Conservation (phyloP, 2,329 filamentous ascomycete genomes). For the Cladosporium cucumerinum region DNA sequence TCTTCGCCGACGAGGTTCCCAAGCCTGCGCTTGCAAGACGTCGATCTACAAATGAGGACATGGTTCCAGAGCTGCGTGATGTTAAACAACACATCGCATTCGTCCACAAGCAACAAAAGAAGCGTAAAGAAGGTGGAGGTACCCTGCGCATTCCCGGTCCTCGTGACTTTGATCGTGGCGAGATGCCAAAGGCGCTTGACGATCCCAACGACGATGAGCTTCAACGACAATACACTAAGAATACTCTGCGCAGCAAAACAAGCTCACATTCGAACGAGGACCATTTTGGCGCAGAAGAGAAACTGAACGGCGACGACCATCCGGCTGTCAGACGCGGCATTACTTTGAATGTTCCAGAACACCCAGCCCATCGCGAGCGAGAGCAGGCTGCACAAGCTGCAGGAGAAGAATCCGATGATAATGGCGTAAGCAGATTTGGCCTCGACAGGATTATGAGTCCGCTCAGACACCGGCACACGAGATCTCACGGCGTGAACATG, state of each 20-base stretch:
- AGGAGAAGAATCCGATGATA: slow-evolving; percentile 11
- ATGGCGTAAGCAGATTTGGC: slow-evolving; percentile 11
- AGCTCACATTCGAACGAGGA: slow-evolving; percentile 23
- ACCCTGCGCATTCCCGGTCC: slow-evolving; percentile 88
- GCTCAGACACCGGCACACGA: slow-evolving; percentile 19
- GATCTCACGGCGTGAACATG: slow-evolving; percentile 15
- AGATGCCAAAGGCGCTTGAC: slow-evolving; percentile 62
- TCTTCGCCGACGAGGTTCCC: slow-evolving; percentile 64
- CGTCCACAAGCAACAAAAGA: slow-evolving; percentile 74
- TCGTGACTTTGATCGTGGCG: slow-evolving; percentile 80
- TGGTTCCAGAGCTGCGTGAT: slow-evolving; percentile 54
- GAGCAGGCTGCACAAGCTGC: slow-evolving; percentile 23
- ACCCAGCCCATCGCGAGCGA: slow-evolving; percentile 34
- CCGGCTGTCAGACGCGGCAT: slow-evolving; percentile 52
- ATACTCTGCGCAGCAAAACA: slow-evolving; percentile 21
- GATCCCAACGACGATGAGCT: slow-evolving; percentile 41
- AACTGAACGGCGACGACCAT: slow-evolving; percentile 39
- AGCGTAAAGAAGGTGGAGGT: slow-evolving; percentile 59
- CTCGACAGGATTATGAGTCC: slow-evolving; percentile 16
- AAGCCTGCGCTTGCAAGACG: slow-evolving; percentile 11
- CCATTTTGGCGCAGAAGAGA: slow-evolving; percentile 23
- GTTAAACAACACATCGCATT: slow-evolving; percentile 77
- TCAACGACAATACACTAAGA: slow-evolving; percentile 27
- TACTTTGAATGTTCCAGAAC: slow-evolving; percentile 63
- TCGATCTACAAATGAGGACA: slow-evolving; percentile 43